Evolutionary conservation across 78 protist genomes (phyloP).

Genomic region (Dictyostelium brefeldianum): DNA sequence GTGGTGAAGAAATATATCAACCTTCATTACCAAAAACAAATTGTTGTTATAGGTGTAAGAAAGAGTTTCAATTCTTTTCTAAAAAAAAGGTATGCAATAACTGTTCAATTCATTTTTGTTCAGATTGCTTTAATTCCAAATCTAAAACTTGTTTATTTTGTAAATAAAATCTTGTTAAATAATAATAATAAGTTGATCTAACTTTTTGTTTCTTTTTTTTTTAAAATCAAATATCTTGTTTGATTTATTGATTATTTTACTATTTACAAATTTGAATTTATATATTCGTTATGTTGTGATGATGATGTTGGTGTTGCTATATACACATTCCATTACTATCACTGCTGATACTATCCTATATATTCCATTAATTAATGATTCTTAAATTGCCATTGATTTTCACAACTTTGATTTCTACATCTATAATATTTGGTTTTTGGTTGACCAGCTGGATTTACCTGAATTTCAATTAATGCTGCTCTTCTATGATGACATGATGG

Average conservation of each 20-base stretch:
- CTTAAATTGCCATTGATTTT: constrained; percentile 10
- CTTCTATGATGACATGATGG: constrained; percentile 43
- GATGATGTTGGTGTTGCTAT: neutral
- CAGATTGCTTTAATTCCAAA: constrained; percentile 39
- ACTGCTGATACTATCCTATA: too few species aligned
- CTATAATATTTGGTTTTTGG: constrained; percentile 60
- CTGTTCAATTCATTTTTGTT: constrained; percentile 50
- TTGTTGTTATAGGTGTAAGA: constrained; percentile 38
- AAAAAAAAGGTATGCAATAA: constrained; percentile 39
- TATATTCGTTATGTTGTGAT: too few species aligned
- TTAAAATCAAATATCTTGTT: neutral
- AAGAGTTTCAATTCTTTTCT: constrained; percentile 39
- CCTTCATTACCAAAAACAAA: neutral
- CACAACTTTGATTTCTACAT: constrained; percentile 8
- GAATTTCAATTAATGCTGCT: constrained; percentile 55
- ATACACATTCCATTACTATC: too few species aligned
- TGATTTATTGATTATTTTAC: neutral
- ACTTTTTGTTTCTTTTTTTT: neutral
- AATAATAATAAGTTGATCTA: neutral
- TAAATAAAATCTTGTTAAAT: neutral
- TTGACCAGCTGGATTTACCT: constrained; percentile 43
- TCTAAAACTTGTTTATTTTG: constrained; percentile 53
- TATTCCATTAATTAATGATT: neutral
- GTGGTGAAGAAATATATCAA: neutral
- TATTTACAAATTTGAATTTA: neutral